Base-by-base conservation (phyloP, 306 rosid genomes). In the Sicyos edulis region DNA sequence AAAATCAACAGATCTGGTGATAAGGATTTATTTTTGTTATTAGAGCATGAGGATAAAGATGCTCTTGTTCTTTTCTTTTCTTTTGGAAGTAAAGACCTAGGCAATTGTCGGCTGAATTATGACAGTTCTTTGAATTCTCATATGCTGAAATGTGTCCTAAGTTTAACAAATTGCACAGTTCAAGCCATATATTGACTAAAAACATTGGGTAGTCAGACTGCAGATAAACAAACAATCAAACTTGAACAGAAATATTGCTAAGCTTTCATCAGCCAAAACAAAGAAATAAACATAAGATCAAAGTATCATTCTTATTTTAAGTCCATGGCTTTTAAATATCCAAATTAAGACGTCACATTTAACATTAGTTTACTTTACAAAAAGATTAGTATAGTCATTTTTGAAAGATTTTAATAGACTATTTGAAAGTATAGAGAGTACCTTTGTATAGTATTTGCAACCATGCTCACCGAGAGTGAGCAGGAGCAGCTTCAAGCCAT, bases 401-500 rank as follows among this genome's bases (percentile, higher is more conserved):
- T 32, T 32, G 5, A 0, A 2, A 32, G 4, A 32, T 32, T 3
- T 32, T 32, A 5, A 32, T 32, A 32, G 37, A 32, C 6, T 32
- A 32, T 54, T 0, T 1, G 8, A 57, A 50, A 14, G 53, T 13
- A 49, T 11, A 15, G 50, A n/a, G 22, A 6, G 14, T 82, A 93
- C 99, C 97, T 90, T 87, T 75, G 98, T 87, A 77, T 93, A 93
- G 85, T 90, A 93, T 82, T 80, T 87, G 82, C 95, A 88, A 71
- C 98, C 98, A 0, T 87, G 54, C 72, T 93, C 97, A 12, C 98
- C 98, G 21, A 93, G 92, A 42, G 98, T 93, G 63, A 93, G 97
- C 16, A 93, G 96, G 63, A 93, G 97, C 17, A 93, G 86, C 83
- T 87, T 93, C 87, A 93, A 80, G 66, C 84, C 87, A 40, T 87